These are phyloP conservation scores for Podaxis mareebaensis DNA, from an alignment of 768 basidiomycete genomes.

Conservation along the genomic window DNA sequence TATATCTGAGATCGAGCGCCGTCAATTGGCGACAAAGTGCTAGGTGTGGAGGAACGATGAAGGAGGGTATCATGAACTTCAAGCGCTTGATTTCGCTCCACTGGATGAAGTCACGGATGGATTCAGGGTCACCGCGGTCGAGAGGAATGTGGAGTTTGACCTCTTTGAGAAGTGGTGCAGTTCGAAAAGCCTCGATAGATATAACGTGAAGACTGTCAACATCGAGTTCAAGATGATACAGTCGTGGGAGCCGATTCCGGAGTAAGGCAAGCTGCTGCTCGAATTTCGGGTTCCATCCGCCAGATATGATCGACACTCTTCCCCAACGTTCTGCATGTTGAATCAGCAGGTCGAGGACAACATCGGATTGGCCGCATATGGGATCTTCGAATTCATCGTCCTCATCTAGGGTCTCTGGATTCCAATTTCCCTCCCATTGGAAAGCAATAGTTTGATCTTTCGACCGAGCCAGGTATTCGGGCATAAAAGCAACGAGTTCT, in stretches of 20 bases:
- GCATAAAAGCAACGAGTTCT: conserved; percentile 1
- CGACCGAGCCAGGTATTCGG: conserved; percentile 7
- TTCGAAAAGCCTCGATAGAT: not conserved
- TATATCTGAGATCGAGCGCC: not conserved
- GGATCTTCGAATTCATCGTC: conserved; percentile 21
- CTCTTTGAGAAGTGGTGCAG: not conserved
- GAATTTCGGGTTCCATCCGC: conserved; percentile 19
- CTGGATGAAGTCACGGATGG: not conserved
- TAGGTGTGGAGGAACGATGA: not conserved
- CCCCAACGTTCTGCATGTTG: conserved; percentile 25
- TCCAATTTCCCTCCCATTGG: conserved; percentile 12
- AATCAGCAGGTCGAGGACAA: conserved; percentile 23
- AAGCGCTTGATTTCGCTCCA: not conserved
- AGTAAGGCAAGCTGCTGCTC: conserved; percentile 24
- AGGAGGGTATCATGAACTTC: not conserved
- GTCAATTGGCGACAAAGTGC: not conserved
- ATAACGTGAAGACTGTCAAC: conserved; percentile 1
- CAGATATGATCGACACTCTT: conserved; percentile 19
- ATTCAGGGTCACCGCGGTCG: not conserved
- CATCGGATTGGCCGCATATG: conserved; percentile 18
- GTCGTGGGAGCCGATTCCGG: conserved; percentile 7
- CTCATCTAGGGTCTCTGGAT: conserved; percentile 19
- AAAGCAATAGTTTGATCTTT: conserved; percentile 2
- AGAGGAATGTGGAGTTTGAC: not conserved
- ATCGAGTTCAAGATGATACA: conserved; percentile 1